A percentile compares a stretch with the other conserved stretches of the same genome.
Evolutionary conservation across 768 basidiomycete species (phyloP).

Genomic region (Suillus bovinus): DNA sequence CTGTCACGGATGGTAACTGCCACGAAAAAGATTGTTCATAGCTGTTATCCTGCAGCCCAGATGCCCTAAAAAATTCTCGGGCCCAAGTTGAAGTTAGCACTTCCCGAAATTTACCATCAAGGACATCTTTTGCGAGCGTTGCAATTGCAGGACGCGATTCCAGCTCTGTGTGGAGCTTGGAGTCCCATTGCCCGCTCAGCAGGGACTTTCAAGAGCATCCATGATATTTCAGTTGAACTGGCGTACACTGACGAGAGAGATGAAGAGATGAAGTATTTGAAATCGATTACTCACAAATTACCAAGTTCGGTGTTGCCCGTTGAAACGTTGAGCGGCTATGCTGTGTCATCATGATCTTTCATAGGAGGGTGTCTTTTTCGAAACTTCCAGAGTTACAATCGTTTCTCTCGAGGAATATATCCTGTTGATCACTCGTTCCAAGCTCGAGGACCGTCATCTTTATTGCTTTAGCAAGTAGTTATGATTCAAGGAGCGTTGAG

Average conservation of each 20-base stretch:
- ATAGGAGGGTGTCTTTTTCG: too few species aligned
- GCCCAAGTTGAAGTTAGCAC: conserved; percentile 50
- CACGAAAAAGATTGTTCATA: conserved; percentile 39
- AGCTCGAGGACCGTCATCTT: too few species aligned
- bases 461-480: too few species aligned
- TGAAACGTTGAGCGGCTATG: too few species aligned
- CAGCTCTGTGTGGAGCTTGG: conserved; percentile 19
- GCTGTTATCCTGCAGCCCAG: conserved; percentile 38
- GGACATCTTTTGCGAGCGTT: conserved; percentile 53
- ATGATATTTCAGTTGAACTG: conserved; percentile 14
- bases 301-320: conserved; percentile 1
- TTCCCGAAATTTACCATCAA: conserved; percentile 59
- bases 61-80: conserved; percentile 38
- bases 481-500: background rate
- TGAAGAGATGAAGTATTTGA: background rate
- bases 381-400: background rate
- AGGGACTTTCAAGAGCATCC: conserved; percentile 52
- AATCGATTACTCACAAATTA: background rate
- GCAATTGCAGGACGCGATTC: conserved; percentile 22
- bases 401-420: background rate
- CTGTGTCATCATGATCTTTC: too few species aligned
- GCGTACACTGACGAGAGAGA: background rate
- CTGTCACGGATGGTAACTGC: conserved; percentile 26
- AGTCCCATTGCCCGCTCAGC: conserved; percentile 50
- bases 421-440: background rate